Evolutionary conservation across 2,329 filamentous ascomycete genomes (phyloP), one percentile per base, ranked within the genome.

Genomic region (Helicocarpus griseus): DNA sequence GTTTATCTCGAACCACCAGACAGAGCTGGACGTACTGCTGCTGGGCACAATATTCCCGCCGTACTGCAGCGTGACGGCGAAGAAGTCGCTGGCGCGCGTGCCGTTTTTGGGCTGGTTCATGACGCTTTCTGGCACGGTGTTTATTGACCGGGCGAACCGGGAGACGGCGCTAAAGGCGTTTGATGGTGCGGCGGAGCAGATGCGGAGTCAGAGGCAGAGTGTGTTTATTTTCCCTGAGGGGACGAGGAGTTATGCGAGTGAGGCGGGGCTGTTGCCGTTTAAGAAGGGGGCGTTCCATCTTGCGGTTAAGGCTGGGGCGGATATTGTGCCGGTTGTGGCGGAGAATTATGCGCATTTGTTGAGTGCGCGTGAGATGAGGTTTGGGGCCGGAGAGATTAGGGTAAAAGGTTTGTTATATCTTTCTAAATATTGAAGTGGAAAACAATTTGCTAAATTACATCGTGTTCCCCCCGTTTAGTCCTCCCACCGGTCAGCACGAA

Each of bases 231-330:
- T 78, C 58, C 73, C 75, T 0, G 93, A 98, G 73, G 93, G 93
- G 48, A 98, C 93, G 1, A 81, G 93, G 59, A 94, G 87, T 67
- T 95, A 97, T 72, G 79, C 86, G 52, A 81, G 85, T 61, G 83
- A 90, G 50, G 87, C 93, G 1, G 80, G 78, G 53, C 73, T 98
- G 61, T 75, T 97, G 50, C 87, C 89, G n/a, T 98, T 97, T 78
- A 98, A 98, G 74, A 98, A 98, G 76, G 93, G 93, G 54, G 93
- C 91, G 44, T 98, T 98, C 71, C 91, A 98, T 69, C 78, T 98
- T 31, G 93, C 93, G 43, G 81, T 98, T 19, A 87, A 97, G 75
- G 91, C 91, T 2, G 86, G 89, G 58, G 93, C 96, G 5, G 90
- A 90, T 24, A 87, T 98, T 61, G 85, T 98, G 3, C 93, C 93